Evolutionary conservation across 2,329 filamentous ascomycete species (phyloP), one percentile per base, ranked within the genome.

Genomic region (Penicillium sp.): DNA sequence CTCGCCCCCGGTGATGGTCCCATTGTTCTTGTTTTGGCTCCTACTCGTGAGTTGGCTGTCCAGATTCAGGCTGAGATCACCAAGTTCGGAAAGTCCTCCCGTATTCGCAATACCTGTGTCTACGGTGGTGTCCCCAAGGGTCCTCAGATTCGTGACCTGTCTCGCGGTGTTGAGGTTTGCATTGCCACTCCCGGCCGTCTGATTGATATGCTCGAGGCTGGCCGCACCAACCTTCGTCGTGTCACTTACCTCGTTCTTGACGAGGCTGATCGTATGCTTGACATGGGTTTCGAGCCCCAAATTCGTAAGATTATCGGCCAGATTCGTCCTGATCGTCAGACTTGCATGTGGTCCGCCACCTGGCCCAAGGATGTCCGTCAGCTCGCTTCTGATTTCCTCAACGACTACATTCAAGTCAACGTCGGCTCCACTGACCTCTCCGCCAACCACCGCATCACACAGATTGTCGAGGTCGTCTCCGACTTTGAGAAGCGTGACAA

Each of bases 251-350:
- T 99, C 55, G 94, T 97, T 65, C 91, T 99, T 62, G 94, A 99
- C 70, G 94, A 99, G 82, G 94, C 94, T 74, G 94, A 99, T 80
- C 93, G 94, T 72, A 99, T 99, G 94, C 84, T 99, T 75, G 94
- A 99, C 80, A 99, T 99, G 94, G 94, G 94, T 86, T 97, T 99
- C 79, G 94, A 99, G 80, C 94, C 94, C 65, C 94, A 97, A 77
- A 97, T 99, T 70, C 91, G 94, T 81, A 97, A 97, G 82, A 97
- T 99, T 65, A 92, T 99, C 67, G 84, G 89, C 61, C 94, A 99
- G 80, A 97, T 97, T 77, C 91, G 94, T 67, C 94, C 94, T 51
- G 94, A 99, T 75, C 88, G 94, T 83, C 94, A 99, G 78, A 99
- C 94, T 61, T 94, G 94, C 82, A 96, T 99, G 91, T 99, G 93